Base-by-base conservation (phyloP, 179 eudicot genomes). In the Gypsophila paniculata region DNA sequence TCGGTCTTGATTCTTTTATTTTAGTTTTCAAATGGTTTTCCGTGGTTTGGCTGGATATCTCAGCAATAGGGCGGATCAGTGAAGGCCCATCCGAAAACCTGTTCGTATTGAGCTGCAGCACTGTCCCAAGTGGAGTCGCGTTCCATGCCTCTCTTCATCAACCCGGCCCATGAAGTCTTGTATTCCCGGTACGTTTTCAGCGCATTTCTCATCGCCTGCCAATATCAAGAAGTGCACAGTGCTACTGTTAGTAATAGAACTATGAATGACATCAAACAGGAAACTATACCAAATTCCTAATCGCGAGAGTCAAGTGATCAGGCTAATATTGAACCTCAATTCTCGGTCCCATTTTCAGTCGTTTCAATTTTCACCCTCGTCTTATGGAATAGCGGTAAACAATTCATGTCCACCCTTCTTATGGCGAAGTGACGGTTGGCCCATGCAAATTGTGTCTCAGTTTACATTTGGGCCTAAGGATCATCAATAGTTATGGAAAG, bases 111-210 rank as follows among this genome's bases (percentile, higher is more conserved):
- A 67, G 81, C 85, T 8, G 99, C 99, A 61, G 96, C 99, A 26
- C 84, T 88, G 29, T 92, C 86, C 99, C 99, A 94, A 2, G 96
- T 80, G 71, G 66, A 85, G 69, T 94, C 88, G 67, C 83, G 82
- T 74, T 81, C 79, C 99, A 94, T 92, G 70, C 99, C 99, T 77
- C 99, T 83, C 81, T 85, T 94, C 96, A 92, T 87, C 76, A 94
- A 72, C 58, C 95, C 93, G 11, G 76, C 82, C 99, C 99, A 94
- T 34, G 99, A 94, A 17, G 82, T 15, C 77, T 87, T 94, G 81
- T 86, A 79, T n/a, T 88, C 88, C 73, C 76, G 79, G 83, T 88
- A 94, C 10, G 99, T 94, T 75, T 14, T 75, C 54, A 90, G 54
- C 0, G 96, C 97, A 9, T 78, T 48, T 66, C 75, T 73, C 61